These are phyloP conservation scores for Hyaloperonospora brassicae DNA, from an alignment of 352 stramenopile species.

Conservation along the genomic window DNA sequence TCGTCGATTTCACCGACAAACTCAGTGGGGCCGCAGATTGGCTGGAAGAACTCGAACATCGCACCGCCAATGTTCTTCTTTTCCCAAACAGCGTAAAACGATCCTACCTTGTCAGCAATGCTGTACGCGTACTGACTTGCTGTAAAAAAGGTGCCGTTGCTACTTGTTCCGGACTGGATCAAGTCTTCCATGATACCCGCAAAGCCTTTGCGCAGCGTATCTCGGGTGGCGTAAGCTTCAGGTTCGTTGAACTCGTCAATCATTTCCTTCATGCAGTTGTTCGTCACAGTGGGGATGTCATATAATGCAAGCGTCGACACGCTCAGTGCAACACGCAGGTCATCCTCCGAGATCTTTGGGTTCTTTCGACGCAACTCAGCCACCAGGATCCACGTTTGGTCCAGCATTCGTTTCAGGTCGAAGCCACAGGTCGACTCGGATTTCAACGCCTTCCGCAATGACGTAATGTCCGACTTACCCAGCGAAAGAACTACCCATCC, in stretches of 20 bases:
- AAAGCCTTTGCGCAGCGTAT: constrained; percentile 40
- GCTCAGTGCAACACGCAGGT: constrained; percentile 25
- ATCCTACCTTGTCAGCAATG: constrained; percentile 36
- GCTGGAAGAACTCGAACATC: constrained; percentile 42
- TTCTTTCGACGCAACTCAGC: constrained; percentile 21
- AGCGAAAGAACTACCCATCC: constrained; percentile 17
- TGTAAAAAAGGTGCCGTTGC: constrained; percentile 26
- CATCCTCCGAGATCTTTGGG: constrained; percentile 25
- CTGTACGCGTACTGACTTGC: constrained; percentile 30
- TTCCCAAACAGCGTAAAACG: constrained; percentile 40
- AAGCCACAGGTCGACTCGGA: constrained; percentile 29
- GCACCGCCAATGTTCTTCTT: constrained; percentile 34
- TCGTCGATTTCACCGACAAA: constrained; percentile 44
- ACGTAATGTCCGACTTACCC: constrained; percentile 23
- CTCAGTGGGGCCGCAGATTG: constrained; percentile 41
- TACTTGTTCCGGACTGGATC: constrained; percentile 35
- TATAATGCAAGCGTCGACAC: constrained; percentile 37
- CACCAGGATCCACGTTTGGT: constrained; percentile 30
- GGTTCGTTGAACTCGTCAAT: constrained; percentile 18
- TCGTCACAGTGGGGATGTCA: constrained; percentile 41
- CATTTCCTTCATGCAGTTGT: constrained; percentile 36
- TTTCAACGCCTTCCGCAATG: constrained; percentile 20
- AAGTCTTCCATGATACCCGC: constrained; percentile 39
- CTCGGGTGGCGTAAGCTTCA: constrained; percentile 27
- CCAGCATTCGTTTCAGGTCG: constrained; percentile 26